phyloP scores from a whole-genome alignment of 169 alveolate species.

The Theileria equi region DNA sequence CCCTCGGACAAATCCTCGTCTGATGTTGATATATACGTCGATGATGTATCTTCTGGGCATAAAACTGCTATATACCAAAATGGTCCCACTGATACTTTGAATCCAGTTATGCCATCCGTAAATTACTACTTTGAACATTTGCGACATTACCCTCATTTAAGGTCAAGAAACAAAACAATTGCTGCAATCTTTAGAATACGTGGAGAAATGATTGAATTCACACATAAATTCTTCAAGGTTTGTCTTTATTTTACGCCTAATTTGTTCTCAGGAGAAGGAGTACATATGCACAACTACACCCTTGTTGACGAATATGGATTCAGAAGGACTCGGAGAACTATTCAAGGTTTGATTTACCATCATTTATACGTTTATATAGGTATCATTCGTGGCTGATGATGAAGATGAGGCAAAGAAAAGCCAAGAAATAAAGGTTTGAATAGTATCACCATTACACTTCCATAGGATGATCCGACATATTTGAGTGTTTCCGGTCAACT shows the following conservation, averaged over 20 bases:
- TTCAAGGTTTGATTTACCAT: slow-evolving; percentile 90
- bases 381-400: neutral
- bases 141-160: slow-evolving; percentile 67
- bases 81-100: slow-evolving; percentile 44
- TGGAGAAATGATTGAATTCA: slow-evolving; percentile 80
- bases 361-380: slow-evolving; percentile 39
- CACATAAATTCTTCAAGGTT: slow-evolving; percentile 80
- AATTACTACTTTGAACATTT: slow-evolving; percentile 66
- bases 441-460: neutral
- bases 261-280: slow-evolving; percentile 76
- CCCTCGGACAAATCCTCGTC: slow-evolving; percentile 65
- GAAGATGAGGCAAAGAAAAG: slow-evolving; percentile 8
- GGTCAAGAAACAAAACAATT: slow-evolving; percentile 71
- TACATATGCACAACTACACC: slow-evolving; percentile 97
- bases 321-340: slow-evolving; percentile 99
- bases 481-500: slow-evolving; percentile 97
- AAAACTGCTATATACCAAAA: slow-evolving; percentile 11
- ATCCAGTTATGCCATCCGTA: slow-evolving; percentile 70
- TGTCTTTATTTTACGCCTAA: slow-evolving; percentile 73
- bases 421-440: neutral
- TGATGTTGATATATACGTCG: slow-evolving; percentile 54
- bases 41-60: slow-evolving; percentile 54
- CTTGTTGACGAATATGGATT: slow-evolving; percentile 95
- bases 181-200: slow-evolving; percentile 84
- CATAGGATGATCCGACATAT: slow-evolving; percentile 84